Evolutionary conservation across 495 filamentous ascomycete species (phyloP).

Genomic region (Hypoxylon perforatum): DNA sequence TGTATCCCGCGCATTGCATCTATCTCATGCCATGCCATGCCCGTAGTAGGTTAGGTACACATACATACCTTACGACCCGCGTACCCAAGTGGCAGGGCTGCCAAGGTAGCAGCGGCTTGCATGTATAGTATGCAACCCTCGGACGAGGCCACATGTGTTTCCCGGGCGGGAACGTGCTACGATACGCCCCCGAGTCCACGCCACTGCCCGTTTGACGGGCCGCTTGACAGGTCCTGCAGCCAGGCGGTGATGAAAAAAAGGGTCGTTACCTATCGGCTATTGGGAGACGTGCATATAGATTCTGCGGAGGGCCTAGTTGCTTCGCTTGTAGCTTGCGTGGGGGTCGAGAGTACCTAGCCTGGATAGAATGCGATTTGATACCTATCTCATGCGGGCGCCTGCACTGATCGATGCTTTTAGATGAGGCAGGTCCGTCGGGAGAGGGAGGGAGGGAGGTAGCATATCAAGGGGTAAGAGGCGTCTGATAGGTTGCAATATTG

Average conservation of each 20-base stretch:
- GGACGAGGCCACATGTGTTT: constrained; percentile 20
- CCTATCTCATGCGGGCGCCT: constrained; percentile 22
- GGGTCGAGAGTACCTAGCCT: constrained; percentile 10
- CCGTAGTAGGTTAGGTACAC: too few species aligned
- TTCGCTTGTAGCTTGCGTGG: constrained; percentile 17
- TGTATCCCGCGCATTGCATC: constrained; percentile 12
- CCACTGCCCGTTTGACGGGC: constrained; percentile 12
- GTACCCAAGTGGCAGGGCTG: too few species aligned
- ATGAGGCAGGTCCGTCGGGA: constrained; percentile 15
- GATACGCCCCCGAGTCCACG: constrained; percentile 2
- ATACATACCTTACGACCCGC: constrained; percentile 14
- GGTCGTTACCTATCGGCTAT: constrained; percentile 13
- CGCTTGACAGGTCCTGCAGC: constrained; percentile 17
- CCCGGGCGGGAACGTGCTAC: constrained; percentile 24
- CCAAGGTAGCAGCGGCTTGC: too few species aligned
- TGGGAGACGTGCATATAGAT: constrained; percentile 14
- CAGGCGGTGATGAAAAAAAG: constrained; percentile 4
- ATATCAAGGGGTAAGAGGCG: not conserved
- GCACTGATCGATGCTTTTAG: constrained; percentile 19
- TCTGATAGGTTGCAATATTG: not conserved
- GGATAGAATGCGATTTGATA: not conserved
- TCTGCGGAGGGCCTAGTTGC: not conserved
- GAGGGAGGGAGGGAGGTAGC: too few species aligned
- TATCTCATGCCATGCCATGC: constrained; percentile 29
- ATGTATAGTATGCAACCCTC: constrained; percentile 37